These are phyloP conservation scores for Endocarpon pusillum DNA, from an alignment of 495 filamentous ascomycete genomes.

Conservation along the genomic window DNA sequence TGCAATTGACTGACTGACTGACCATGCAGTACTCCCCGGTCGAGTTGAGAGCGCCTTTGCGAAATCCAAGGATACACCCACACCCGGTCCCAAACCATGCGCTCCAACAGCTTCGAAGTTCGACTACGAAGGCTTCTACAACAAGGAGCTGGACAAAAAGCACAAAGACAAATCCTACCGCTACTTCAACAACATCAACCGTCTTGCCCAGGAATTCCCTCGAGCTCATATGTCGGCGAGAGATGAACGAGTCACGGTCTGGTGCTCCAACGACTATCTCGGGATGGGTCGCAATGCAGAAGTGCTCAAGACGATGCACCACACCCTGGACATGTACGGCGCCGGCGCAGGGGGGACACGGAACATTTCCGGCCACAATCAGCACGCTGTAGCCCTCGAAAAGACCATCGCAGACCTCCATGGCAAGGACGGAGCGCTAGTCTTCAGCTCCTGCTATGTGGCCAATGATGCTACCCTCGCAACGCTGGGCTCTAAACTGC, in stretches of 20 bases:
- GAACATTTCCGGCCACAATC: constrained; percentile 96
- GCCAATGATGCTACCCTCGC: constrained; percentile 96
- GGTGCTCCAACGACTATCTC: constrained; percentile 98
- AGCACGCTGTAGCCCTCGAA: constrained; percentile 80
- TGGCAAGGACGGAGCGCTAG: constrained; percentile 79
- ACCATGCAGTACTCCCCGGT: constrained; percentile 14
- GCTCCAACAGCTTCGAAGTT: constrained; percentile 42
- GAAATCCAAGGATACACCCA: constrained; percentile 8
- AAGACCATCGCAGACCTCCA: constrained; percentile 71
- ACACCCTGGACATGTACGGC: constrained; percentile 85
- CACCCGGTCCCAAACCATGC: constrained; percentile 22
- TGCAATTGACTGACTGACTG: constrained; percentile 1
- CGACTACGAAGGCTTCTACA: constrained; percentile 83
- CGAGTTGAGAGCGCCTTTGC: too few relatives aligned
- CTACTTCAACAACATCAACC: constrained; percentile 99
- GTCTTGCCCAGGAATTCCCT: constrained; percentile 88
- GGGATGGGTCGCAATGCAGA: constrained; percentile 88
- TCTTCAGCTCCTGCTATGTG: constrained; percentile 94
- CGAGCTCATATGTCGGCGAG: constrained; percentile 74
- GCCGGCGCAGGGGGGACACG: constrained; percentile 89
- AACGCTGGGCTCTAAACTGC: constrained; percentile 87
- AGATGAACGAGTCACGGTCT: constrained; percentile 87
- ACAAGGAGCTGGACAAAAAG: constrained; percentile 83
- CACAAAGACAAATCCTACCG: constrained; percentile 99
- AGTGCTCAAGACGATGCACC: constrained; percentile 82